Base-by-base conservation (phyloP, 208 protist genomes). In the Acanthamoeba healyi region DNA sequence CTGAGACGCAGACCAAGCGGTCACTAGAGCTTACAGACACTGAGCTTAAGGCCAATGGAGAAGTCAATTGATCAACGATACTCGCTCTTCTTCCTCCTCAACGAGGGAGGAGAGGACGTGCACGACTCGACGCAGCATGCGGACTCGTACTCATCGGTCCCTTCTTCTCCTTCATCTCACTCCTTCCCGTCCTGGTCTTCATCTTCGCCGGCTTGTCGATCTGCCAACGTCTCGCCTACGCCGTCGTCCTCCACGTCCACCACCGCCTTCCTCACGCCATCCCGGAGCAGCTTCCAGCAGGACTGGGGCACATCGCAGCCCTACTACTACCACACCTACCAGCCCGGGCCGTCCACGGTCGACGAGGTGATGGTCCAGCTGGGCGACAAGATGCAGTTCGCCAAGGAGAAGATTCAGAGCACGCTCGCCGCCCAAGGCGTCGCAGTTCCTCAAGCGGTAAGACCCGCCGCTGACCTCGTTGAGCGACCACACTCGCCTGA, bases 51-150 rank as follows among this genome's bases (percentile, higher is more conserved):
- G 24, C 10, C 26, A 63, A 61, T 61, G 54, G 29, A 0, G 56
- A 29, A 63, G 14, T 32, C 22, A 26, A 63, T 24, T 12, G 65
- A 74, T 74, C 34, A 6, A 24, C 65, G 65, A 26, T 74, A 74
- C 29, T 74, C 65, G 14, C 65, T 74, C 12, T 74, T 40, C 65
- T 84, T 84, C 74, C 19, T 84, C 40, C 36, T 84, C 74, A 44
- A 84, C 14, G 40, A 51, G 5, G 74, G n/a, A 15, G 74, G 54
- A 7, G 74, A 74, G 24, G 19, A 14, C 0, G 7, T 6, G 26
- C 56, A 29, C 17, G 56, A 63, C 0, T 29, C 26, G 24, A n/a
- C 19, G 24, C 32, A 2, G 32, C 26, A n/a, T 9, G 61, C 22
- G 32, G 65, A 34, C 1, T 36, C 29, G 7, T 29, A 19, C 0